Conservation (phyloP, 495 filamentous ascomycete species). For the Neurospora sp. region DNA sequence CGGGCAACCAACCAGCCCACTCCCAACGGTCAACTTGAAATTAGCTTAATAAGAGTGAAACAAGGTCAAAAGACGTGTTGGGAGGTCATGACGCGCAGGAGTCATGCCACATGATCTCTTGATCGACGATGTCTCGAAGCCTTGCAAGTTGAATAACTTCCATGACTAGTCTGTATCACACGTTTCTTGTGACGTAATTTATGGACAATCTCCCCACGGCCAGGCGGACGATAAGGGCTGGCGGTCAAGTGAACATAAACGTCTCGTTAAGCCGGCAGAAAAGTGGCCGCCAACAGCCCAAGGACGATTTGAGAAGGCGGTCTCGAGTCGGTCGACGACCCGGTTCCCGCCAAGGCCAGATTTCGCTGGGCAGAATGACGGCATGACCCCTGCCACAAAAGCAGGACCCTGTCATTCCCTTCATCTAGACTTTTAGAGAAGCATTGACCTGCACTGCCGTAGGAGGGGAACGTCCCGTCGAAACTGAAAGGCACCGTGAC, state of each 20-base stretch:
- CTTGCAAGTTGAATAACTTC: neutral
- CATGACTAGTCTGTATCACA: neutral
- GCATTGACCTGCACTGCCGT: neutral
- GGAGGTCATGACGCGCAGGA: neutral
- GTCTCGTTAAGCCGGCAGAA: neutral
- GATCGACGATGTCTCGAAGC: neutral
- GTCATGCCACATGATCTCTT: neutral
- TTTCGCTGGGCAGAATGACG: conserved; percentile 9
- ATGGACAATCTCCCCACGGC: neutral
- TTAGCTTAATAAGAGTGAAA: neutral
- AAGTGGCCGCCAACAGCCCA: neutral
- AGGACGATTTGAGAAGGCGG: neutral
- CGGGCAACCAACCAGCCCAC: neutral
- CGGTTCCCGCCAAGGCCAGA: conserved; percentile 1
- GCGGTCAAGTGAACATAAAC: neutral
- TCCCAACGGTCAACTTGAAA: neutral
- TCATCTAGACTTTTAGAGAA: neutral
- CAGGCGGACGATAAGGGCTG: neutral
- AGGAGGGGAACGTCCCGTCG: neutral
- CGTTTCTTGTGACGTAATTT: neutral
- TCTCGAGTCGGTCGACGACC: conserved; percentile 2
- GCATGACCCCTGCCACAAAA: conserved; percentile 13
- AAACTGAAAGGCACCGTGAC: neutral
- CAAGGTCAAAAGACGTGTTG: neutral
- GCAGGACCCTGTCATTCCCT: neutral